Evolutionary conservation across 140 eudicot species (phyloP).

Genomic region (Flaveria floridana): DNA sequence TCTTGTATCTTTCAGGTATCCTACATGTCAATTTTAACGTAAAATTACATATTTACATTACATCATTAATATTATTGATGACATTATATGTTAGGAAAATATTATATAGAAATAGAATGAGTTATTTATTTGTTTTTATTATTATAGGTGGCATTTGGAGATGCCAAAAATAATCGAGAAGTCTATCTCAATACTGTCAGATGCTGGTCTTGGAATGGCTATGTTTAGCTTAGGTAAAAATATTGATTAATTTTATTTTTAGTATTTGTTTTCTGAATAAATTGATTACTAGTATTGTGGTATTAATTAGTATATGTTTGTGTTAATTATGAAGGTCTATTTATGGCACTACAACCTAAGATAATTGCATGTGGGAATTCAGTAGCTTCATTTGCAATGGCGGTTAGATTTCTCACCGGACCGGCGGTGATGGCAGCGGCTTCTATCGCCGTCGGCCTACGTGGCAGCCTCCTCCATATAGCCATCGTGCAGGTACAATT

Average conservation of each 20-base stretch:
- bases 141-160: conserved; percentile 74
- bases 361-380: conserved; percentile 57
- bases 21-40: not conserved
- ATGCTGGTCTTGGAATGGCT: conserved; percentile 99
- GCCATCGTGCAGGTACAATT: conserved; percentile 55
- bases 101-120: not conserved
- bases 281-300: too few relatives aligned
- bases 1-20: conserved; percentile 52
- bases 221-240: conserved; percentile 89
- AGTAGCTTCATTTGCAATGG: conserved; percentile 55
- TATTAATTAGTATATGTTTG: not conserved
- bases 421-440: conserved; percentile 68
- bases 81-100: not conserved
- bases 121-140: conserved; percentile 9
- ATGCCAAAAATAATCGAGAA: conserved; percentile 71
- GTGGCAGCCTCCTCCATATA: conserved; percentile 50
- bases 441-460: conserved; percentile 51
- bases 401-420: conserved; percentile 55
- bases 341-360: conserved; percentile 67
- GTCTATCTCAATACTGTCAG: conserved; percentile 84
- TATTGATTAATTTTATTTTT: conserved; percentile 4
- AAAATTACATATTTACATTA: too few relatives aligned
- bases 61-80: not conserved
- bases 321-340: conserved; percentile 40
- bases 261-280: too few relatives aligned